These are phyloP conservation scores for Leavenworthia alabamica DNA, from an alignment of 345 rosid species.

Conservation along the genomic window DNA sequence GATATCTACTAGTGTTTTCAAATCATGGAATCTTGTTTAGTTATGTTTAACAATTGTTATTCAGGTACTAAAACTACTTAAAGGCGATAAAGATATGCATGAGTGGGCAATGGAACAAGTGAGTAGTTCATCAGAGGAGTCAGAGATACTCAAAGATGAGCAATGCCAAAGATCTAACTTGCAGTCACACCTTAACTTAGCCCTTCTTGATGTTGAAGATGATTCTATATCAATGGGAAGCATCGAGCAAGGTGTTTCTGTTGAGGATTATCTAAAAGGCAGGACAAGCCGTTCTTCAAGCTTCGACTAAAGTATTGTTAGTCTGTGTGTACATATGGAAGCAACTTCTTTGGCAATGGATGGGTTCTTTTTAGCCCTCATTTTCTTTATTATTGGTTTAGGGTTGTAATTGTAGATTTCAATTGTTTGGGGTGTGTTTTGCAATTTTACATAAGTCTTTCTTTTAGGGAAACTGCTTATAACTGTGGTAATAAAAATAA, in stretches of 20 bases:
- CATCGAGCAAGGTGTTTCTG: conserved; percentile 54
- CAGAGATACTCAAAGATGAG: conserved; percentile 48
- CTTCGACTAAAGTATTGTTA: conserved; percentile 50
- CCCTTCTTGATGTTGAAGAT: conserved; percentile 61
- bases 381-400: conserved; percentile 41
- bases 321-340: conserved; percentile 8
- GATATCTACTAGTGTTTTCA: background rate
- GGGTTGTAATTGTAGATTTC: conserved; percentile 20
- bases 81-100: conserved; percentile 50
- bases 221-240: conserved; percentile 66
- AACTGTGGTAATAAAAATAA: conserved; percentile 10
- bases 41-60: background rate
- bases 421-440: background rate
- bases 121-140: conserved; percentile 32
- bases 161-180: conserved; percentile 45
- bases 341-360: background rate
- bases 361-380: conserved; percentile 52
- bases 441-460: background rate
- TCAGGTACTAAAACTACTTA: conserved; percentile 72
- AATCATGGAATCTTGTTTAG: background rate
- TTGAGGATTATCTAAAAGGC: conserved; percentile 84
- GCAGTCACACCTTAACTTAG: conserved; percentile 77
- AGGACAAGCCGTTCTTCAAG: conserved; percentile 91
- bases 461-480: conserved; percentile 4
- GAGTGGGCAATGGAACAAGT: conserved; percentile 63